Evolutionary conservation across 257 asterid species (phyloP), one percentile per base, ranked within the genome.

Genomic region (Coffea eugenioides): DNA sequence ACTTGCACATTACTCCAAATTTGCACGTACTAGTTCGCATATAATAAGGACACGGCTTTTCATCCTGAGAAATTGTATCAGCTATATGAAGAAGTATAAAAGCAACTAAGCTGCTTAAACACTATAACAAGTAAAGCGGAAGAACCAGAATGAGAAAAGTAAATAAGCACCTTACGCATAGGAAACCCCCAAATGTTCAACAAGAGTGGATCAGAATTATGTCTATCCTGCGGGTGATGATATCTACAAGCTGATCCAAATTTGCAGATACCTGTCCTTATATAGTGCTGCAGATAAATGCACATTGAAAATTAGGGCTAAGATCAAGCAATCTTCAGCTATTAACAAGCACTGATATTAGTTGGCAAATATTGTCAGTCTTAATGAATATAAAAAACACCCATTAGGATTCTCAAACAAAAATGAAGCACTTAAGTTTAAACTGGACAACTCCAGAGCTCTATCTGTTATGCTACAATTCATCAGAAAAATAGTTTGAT

Each of bases 201-300:
- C 62, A 79, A 27, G 71, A 81, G 84, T 64, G 77, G 79, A 27
- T 78, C 77, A 75, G 79, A 92, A n/a, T 78, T 74, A 71, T 46
- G 88, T 86, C 87, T 84, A 56, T 89, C 86, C 87, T 84, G 90
- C 10, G 97, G 97, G 75, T 92, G 97, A 85, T 92, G 90, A 80
- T 89, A 92, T 87, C 85, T 90, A 84, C 97, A 92, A 14, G 90
- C 79, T 12, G 88, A 81, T 57, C 97, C 97, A 74, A 85, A 92
- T 81, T 89, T 92, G 88, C 97, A 92, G 25, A 89, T 86, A 71
- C 97, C 97, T 68, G 95, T 92, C 92, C 87, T 92, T 65, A 92
- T 82, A 82, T 86, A 92, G 85, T 81, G 85, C 97, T 92, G 91
- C 88, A 88, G 81, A 81, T 69, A 64, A 69, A 82, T 49, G 48